Conservation (phyloP, 108 stramenopile genomes). For the Fragilaria radians region DNA sequence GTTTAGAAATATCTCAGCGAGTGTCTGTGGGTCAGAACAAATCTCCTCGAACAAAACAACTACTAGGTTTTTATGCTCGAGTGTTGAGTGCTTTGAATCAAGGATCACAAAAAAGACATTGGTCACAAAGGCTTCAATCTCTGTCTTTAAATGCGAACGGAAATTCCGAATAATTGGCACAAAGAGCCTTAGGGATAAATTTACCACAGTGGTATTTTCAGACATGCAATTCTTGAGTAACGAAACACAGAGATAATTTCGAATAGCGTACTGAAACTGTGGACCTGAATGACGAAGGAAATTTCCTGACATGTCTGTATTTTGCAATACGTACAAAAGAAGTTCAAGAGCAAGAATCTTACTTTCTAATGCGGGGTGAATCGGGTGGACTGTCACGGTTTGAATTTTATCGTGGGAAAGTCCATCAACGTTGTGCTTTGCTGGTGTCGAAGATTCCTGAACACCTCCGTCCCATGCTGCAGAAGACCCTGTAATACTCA, state of each 20-base stretch:
- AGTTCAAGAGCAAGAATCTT: constrained; percentile 94
- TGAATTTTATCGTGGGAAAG: no score
- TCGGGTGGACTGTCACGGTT: no score
- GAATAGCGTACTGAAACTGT: constrained; percentile 89
- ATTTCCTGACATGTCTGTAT: constrained; percentile 69
- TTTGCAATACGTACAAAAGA: constrained; percentile 80
- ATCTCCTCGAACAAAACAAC: constrained; percentile 89
- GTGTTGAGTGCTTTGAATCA: constrained; percentile 90
- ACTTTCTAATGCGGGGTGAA: constrained; percentile 76
- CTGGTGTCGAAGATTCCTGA: no score
- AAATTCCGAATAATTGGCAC: constrained; percentile 83
- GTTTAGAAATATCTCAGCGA: constrained; percentile 96
- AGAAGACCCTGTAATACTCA: no score
- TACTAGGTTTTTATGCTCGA: constrained; percentile 93
- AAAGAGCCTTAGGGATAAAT: constrained; percentile 92
- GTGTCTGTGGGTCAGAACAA: constrained; percentile 76
- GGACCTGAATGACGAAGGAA: no score
- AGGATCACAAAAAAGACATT: constrained; percentile 94
- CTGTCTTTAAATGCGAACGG: constrained; percentile 86
- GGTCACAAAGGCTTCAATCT: constrained; percentile 96
- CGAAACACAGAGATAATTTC: constrained; percentile 87
- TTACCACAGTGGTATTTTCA: constrained; percentile 84
- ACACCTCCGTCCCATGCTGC: no score
- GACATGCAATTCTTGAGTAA: constrained; percentile 97
- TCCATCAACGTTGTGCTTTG: no score